Percentiles rank a stretch among this genome's conserved stretches.
Evolutionary conservation across 2,329 filamentous ascomycete species (phyloP).

Genomic region (Fusarium cicatricum): DNA sequence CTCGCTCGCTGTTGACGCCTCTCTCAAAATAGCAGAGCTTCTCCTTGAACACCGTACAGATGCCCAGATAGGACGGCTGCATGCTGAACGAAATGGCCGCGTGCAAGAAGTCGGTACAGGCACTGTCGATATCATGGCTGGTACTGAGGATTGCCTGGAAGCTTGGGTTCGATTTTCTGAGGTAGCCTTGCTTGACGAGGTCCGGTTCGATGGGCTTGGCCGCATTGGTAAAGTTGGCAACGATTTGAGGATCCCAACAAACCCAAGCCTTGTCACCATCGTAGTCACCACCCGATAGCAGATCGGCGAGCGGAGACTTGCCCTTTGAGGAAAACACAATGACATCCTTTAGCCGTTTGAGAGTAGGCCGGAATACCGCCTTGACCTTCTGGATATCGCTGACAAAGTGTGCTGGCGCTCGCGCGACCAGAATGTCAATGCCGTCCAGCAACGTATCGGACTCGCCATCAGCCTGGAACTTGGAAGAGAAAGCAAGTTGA

Average conservation of each 20-base stretch:
- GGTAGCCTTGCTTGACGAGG: conserved; percentile 55
- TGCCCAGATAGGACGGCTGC: conserved; percentile 65
- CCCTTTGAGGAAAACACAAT: conserved; percentile 78
- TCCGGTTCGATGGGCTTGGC: conserved; percentile 46
- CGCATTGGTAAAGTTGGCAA: conserved; percentile 72
- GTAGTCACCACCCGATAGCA: conserved; percentile 81
- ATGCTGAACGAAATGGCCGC: conserved; percentile 67
- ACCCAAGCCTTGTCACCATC: conserved; percentile 83
- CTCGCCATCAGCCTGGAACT: conserved; percentile 65
- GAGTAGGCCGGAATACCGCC: conserved; percentile 63
- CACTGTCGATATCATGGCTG: conserved; percentile 41
- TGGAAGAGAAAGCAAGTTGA: conserved; percentile 72
- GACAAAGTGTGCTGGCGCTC: conserved; percentile 73
- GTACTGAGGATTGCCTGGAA: conserved; percentile 54
- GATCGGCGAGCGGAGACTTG: conserved; percentile 68
- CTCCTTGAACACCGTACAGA: conserved; percentile 71
- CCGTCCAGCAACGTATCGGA: conserved; percentile 63
- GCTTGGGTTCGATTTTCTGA: conserved; percentile 57
- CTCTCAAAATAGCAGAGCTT: conserved; percentile 67
- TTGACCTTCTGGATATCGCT: conserved; percentile 77
- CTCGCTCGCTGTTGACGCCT: conserved; percentile 54
- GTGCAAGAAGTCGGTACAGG: conserved; percentile 56
- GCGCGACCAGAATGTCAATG: conserved; percentile 70
- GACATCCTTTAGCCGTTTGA: conserved; percentile 78
- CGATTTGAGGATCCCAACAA: conserved; percentile 75